These are phyloP conservation scores for Penicillium turbatum DNA, from an alignment of 495 filamentous ascomycete species.

Conservation along the genomic window DNA sequence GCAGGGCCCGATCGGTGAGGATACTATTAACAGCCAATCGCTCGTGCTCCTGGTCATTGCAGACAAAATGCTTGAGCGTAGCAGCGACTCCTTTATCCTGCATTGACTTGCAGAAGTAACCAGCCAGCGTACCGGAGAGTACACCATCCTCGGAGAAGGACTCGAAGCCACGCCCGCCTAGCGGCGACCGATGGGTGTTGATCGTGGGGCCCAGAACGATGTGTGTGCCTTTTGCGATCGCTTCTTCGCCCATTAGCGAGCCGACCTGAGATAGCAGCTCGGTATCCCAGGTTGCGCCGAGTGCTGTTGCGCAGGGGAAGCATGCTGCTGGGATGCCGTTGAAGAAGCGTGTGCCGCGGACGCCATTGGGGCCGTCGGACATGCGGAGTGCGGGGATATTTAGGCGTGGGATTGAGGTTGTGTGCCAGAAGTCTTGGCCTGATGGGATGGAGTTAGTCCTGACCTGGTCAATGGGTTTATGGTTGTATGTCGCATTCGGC, in stretches of 20 bases:
- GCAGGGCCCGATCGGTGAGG: conserved; percentile 63
- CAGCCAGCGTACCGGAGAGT: conserved; percentile 64
- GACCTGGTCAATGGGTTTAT: not conserved
- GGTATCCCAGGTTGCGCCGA: conserved; percentile 68
- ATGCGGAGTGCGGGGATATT: conserved; percentile 65
- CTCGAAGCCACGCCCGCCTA: conserved; percentile 77
- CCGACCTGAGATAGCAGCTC: conserved; percentile 59
- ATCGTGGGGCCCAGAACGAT: conserved; percentile 72
- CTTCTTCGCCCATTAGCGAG: conserved; percentile 60
- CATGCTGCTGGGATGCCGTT: conserved; percentile 64
- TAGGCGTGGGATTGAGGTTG: conserved; percentile 60
- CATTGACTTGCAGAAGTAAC: conserved; percentile 62
- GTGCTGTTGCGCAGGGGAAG: conserved; percentile 64
- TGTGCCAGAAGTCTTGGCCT: conserved; percentile 78
- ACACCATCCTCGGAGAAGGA: conserved; percentile 76
- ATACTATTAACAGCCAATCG: conserved; percentile 63
- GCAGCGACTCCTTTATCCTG: conserved; percentile 67
- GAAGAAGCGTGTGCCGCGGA: conserved; percentile 70
- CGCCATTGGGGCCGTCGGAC: conserved; percentile 73
- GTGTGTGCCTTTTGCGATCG: conserved; percentile 65
- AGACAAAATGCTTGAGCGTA: conserved; percentile 78
- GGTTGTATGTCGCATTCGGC: not conserved
- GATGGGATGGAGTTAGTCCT: not conserved
- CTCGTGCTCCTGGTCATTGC: conserved; percentile 74
- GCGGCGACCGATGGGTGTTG: conserved; percentile 71